Percentiles rank a stretch among this genome's conserved stretches.
Evolutionary conservation across 208 protist genomes (phyloP).

Genomic region (Trypanosoma platydactyli): DNA sequence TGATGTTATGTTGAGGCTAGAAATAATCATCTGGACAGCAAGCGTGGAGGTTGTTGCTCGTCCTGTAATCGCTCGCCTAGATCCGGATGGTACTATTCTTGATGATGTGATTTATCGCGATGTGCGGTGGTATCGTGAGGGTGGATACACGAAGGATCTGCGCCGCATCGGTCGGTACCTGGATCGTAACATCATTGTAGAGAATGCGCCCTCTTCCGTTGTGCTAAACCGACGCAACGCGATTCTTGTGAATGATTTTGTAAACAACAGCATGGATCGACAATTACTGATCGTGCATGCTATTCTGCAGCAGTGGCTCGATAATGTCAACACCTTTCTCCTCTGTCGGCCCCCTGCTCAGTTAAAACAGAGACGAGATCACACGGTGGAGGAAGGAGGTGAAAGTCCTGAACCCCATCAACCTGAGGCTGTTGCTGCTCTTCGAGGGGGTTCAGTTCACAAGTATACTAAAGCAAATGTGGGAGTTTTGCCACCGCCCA

Average conservation of each 20-base stretch:
- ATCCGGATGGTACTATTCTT: slow-evolving; percentile 71
- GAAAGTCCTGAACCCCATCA: slow-evolving; percentile 28
- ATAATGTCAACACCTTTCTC: slow-evolving; percentile 30
- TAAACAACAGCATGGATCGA: slow-evolving; percentile 62
- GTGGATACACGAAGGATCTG: slow-evolving; percentile 85
- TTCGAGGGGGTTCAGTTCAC: background rate
- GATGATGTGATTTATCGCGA: slow-evolving; percentile 86
- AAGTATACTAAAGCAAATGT: background rate
- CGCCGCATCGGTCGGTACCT: slow-evolving; percentile 71
- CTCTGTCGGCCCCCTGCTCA: slow-evolving; percentile 5
- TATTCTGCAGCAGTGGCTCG: slow-evolving; percentile 71
- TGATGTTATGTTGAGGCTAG: slow-evolving; percentile 45
- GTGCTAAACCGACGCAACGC: slow-evolving; percentile 73
- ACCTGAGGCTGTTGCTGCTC: background rate
- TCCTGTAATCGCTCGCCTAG: slow-evolving; percentile 68
- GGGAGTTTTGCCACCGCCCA: background rate
- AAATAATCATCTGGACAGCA: slow-evolving; percentile 91
- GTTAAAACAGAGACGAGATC: slow-evolving; percentile 6
- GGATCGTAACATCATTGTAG: slow-evolving; percentile 82
- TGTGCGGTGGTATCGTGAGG: slow-evolving; percentile 81
- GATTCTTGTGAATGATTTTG: slow-evolving; percentile 88
- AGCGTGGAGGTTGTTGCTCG: slow-evolving; percentile 73
- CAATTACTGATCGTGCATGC: slow-evolving; percentile 71
- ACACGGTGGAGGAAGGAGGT: slow-evolving; percentile 20
- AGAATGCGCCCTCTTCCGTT: slow-evolving; percentile 89